Percentiles rank a stretch among this genome's conserved stretches.
phyloP scores from a whole-genome alignment of 768 basidiomycete genomes.

The Tephrocybe sp. region DNA sequence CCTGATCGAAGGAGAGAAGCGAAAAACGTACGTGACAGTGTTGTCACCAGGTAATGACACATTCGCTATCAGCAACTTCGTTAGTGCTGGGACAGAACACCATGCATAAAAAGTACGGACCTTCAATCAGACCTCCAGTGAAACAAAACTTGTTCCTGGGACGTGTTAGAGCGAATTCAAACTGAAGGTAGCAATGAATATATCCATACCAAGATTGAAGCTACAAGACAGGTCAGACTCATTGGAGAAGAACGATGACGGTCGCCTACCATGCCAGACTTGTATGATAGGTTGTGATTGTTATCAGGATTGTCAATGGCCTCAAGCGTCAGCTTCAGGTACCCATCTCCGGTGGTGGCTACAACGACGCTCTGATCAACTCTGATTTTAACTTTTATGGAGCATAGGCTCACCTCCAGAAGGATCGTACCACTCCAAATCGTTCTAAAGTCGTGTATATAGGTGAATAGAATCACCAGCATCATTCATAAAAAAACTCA shows the following conservation, averaged over 20 bases:
- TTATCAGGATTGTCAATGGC: constrained; percentile 38
- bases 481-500: constrained; percentile 22
- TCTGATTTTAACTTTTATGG: too few species aligned
- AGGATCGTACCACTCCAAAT: constrained; percentile 83
- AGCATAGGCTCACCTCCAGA: constrained; percentile 31
- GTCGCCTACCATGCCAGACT: constrained; percentile 47
- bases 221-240: constrained; percentile 24
- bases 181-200: not conserved
- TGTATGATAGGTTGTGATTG: constrained; percentile 73
- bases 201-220: not conserved
- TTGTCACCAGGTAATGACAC: constrained; percentile 33
- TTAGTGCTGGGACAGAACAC: not conserved
- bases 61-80: constrained; percentile 20
- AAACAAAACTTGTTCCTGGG: constrained; percentile 69
- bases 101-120: constrained; percentile 21
- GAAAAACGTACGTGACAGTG: constrained; percentile 28
- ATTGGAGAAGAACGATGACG: not conserved
- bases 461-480: not conserved
- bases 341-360: constrained; percentile 69
- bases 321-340: constrained; percentile 68
- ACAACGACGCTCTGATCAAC: too few species aligned
- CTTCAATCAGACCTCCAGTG: constrained; percentile 71
- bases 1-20: not conserved
- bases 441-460: constrained; percentile 32
- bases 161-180: not conserved